Evolutionary conservation across 2,329 filamentous ascomycete species (phyloP).

Genomic region (Fusarium equiseti): DNA sequence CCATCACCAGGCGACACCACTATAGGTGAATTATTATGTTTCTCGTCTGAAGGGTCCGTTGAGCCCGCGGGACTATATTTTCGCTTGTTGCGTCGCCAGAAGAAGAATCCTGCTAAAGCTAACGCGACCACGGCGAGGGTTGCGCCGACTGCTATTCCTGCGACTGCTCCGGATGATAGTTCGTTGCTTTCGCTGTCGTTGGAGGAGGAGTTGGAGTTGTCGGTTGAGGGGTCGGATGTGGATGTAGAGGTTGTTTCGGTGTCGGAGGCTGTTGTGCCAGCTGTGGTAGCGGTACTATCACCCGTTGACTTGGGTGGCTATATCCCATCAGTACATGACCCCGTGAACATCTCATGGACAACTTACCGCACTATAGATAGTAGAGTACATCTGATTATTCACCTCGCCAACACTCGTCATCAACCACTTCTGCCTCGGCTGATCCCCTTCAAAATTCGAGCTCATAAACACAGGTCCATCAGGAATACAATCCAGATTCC

Average conservation of each 20-base stretch:
- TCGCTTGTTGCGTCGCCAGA: constrained; percentile 27
- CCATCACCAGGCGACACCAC: neutral
- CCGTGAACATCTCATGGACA: accelerated
- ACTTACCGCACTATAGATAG: constrained; percentile 41
- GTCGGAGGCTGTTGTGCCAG: neutral
- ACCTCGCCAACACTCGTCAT: constrained; percentile 49
- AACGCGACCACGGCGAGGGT: constrained; percentile 21
- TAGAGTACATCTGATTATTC: constrained; percentile 51
- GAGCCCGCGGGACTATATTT: neutral
- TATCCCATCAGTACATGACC: neutral
- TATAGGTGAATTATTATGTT: neutral
- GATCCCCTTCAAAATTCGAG: constrained; percentile 39
- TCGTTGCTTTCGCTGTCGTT: neutral
- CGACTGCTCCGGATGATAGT: constrained; percentile 24
- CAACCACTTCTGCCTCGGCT: constrained; percentile 52
- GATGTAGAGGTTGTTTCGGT: neutral
- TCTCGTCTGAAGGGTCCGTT: neutral
- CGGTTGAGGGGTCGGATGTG: neutral
- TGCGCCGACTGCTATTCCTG: constrained; percentile 11
- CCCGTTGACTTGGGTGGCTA: constrained; percentile 16
- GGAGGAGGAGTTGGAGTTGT: neutral
- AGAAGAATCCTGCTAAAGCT: constrained; percentile 12
- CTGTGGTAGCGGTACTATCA: neutral
- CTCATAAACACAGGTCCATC: constrained; percentile 51
- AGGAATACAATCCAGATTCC: constrained; percentile 51